Evolutionary conservation across 768 basidiomycete species (phyloP).

Genomic region (Suillus subluteus): DNA sequence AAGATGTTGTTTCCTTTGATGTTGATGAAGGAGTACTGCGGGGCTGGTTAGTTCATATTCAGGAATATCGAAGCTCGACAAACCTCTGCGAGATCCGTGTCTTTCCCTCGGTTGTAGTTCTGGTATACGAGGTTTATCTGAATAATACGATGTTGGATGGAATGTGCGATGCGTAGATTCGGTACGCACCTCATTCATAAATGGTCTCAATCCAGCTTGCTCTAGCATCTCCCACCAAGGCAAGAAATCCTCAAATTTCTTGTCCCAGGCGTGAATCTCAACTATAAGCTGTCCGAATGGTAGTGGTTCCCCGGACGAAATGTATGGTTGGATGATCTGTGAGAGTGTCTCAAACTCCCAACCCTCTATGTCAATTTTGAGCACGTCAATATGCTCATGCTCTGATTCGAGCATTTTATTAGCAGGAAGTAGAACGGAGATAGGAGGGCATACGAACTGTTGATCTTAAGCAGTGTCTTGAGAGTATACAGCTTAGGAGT

Average conservation of each 20-base stretch:
- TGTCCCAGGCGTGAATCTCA: conserved; percentile 46
- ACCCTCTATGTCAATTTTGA: conserved; percentile 53
- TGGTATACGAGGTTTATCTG: conserved; percentile 62
- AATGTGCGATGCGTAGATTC: neutral
- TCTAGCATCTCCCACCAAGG: conserved; percentile 53
- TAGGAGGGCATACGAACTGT: conserved; percentile 34
- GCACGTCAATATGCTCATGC: conserved; percentile 43
- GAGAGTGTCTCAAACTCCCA: conserved; percentile 49
- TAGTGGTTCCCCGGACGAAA: conserved; percentile 39
- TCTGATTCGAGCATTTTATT: conserved; percentile 18
- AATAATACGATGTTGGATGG: conserved; percentile 12
- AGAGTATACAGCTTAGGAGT: conserved; percentile 49
- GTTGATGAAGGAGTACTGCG: conserved; percentile 59
- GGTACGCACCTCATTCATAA: conserved; percentile 44
- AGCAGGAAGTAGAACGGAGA: conserved; percentile 3
- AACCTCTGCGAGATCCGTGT: conserved; percentile 55
- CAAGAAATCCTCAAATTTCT: conserved; percentile 40
- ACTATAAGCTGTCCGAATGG: conserved; percentile 53
- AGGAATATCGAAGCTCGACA: conserved; percentile 8
- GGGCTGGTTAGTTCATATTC: conserved; percentile 9
- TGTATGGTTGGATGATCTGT: conserved; percentile 42
- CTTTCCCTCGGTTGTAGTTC: conserved; percentile 53
- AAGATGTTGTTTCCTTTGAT: conserved; percentile 53
- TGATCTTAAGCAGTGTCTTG: conserved; percentile 45
- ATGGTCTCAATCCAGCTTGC: conserved; percentile 48